These are phyloP conservation scores for Crotalaria pallida DNA, from an alignment of 306 rosid species.

Conservation along the genomic window DNA sequence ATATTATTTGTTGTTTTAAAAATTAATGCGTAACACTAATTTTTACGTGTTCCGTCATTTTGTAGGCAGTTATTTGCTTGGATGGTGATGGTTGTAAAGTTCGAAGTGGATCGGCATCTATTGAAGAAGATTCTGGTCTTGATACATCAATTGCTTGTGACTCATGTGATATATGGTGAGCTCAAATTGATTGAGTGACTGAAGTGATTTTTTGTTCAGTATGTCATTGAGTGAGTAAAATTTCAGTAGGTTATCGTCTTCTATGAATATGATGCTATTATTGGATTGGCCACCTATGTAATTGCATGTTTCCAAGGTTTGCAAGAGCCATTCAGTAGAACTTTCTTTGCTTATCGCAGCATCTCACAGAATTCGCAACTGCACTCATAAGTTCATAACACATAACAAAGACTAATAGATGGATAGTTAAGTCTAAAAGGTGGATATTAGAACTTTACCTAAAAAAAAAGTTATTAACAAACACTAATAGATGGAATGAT, in stretches of 20 bases:
- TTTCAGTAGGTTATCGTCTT: neutral
- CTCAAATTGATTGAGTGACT: constrained; percentile 7
- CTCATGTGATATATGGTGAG: constrained; percentile 88
- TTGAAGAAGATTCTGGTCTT: constrained; percentile 64
- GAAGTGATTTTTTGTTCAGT: neutral
- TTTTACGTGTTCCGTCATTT: constrained; percentile 36
- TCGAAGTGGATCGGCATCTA: constrained; percentile 52
- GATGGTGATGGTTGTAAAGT: constrained; percentile 89
- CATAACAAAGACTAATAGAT: constrained; percentile 14
- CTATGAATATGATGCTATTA: neutral
- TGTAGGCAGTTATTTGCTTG: constrained; percentile 98
- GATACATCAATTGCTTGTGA: constrained; percentile 98
- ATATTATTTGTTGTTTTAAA: constrained; percentile 1
- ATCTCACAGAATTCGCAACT: constrained; percentile 1
- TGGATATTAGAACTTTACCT: constrained; percentile 15
- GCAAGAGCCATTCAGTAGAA: neutral
- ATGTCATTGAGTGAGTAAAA: neutral
- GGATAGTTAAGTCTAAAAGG: constrained; percentile 17
- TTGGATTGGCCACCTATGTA: neutral
- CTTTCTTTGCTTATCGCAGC: neutral
- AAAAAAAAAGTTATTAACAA: no score
- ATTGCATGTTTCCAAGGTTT: neutral
- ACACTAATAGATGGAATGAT: no score
- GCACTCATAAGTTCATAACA: neutral
- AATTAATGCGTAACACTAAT: constrained; percentile 24